A percentile compares a stretch with the other conserved stretches of the same genome.
These are phyloP conservation scores for Coemansia sp. DNA, from an alignment of 192 early-diverging fungal genomes.

Conservation along the genomic window DNA sequence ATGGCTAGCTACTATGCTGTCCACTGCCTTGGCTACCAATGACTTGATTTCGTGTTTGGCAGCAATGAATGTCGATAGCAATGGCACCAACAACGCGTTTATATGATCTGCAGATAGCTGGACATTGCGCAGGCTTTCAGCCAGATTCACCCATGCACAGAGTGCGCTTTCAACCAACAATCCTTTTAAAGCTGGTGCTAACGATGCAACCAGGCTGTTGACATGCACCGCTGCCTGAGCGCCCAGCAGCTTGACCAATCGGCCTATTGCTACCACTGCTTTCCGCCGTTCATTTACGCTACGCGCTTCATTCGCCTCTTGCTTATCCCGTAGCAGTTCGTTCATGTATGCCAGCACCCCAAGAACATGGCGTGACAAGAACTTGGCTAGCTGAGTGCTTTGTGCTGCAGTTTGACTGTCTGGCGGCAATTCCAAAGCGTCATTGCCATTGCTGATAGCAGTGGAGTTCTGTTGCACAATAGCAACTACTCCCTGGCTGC, in stretches of 20 bases:
- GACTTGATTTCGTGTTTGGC: neutral
- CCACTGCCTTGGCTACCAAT: constrained; percentile 20
- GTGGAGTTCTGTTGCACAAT: constrained; percentile 42
- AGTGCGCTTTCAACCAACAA: constrained; percentile 21
- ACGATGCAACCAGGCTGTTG: constrained; percentile 42
- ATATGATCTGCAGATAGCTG: constrained; percentile 34
- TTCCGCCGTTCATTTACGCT: constrained; percentile 15
- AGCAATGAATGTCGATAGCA: constrained; percentile 31
- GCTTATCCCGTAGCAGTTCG: constrained; percentile 38
- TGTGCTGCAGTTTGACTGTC: constrained; percentile 3
- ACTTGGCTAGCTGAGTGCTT: constrained; percentile 19
- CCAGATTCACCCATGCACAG: constrained; percentile 32
- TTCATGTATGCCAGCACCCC: constrained; percentile 52
- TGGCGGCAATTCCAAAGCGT: constrained; percentile 15
- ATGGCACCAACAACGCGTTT: constrained; percentile 45
- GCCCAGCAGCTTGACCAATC: constrained; percentile 33
- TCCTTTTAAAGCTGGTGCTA: constrained; percentile 31
- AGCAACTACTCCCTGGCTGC: constrained; percentile 25
- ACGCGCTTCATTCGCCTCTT: neutral
- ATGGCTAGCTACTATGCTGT: constrained; percentile 23
- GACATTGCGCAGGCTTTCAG: constrained; percentile 21
- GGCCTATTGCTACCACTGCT: constrained; percentile 40
- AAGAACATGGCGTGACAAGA: constrained; percentile 44
- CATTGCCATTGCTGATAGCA: constrained; percentile 19
- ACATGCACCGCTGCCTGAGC: constrained; percentile 20